Evolutionary conservation across 306 rosid species (phyloP).

Genomic region (Rosa persica): DNA sequence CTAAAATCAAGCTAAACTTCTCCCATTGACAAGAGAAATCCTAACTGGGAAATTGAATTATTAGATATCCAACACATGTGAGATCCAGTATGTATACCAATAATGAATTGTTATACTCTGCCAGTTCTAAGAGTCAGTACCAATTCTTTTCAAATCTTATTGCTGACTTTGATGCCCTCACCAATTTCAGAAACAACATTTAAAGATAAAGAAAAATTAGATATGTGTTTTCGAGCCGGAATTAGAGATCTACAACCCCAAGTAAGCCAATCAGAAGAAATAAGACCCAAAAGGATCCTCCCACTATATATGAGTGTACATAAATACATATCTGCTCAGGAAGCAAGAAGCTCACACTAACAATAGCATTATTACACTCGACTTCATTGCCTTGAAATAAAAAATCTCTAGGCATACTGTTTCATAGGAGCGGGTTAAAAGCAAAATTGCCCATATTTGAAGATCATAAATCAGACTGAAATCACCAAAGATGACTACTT

Average conservation of each 20-base stretch:
- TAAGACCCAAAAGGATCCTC: background rate
- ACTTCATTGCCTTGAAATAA: background rate
- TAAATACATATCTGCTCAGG: background rate
- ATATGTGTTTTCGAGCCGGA: background rate
- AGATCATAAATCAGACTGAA: background rate
- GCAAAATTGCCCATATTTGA: background rate
- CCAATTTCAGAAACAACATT: background rate
- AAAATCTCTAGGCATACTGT: background rate
- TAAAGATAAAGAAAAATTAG: background rate
- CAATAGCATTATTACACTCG: background rate
- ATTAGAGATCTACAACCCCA: background rate
- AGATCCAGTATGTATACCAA: background rate
- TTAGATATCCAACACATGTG: background rate
- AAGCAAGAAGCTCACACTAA: background rate
- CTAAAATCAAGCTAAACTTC: background rate
- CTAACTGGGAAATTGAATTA: background rate
- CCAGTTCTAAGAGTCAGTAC: background rate
- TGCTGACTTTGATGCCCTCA: background rate
- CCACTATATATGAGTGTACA: background rate
- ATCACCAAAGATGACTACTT: background rate
- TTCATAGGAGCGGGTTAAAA: background rate
- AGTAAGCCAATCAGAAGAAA: background rate
- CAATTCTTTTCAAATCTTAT: background rate
- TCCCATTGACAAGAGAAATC: background rate
- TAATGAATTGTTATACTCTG: background rate